phyloP scores from a whole-genome alignment of 2,329 filamentous ascomycete genomes.

The Akanthomyces muscarius region DNA sequence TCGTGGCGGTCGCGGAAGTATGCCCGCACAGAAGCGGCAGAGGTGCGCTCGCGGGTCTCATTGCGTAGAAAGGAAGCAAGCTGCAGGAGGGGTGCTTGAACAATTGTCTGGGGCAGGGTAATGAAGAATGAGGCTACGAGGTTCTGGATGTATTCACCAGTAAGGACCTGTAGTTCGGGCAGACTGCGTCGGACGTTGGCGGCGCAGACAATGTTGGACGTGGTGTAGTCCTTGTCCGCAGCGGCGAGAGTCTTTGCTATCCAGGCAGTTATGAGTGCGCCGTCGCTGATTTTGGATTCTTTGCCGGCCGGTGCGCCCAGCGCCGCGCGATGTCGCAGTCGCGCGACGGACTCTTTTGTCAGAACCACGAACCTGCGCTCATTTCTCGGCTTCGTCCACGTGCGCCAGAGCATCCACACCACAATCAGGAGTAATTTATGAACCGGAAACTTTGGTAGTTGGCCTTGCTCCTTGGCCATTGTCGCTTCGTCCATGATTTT shows the following conservation, averaged over 20 bases:
- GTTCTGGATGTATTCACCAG: not conserved
- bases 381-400: not conserved
- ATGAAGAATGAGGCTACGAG: not conserved
- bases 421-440: not conserved
- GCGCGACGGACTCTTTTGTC: not conserved
- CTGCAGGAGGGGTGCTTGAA: too few species aligned
- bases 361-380: not conserved
- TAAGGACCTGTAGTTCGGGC: not conserved
- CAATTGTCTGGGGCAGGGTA: too few species aligned
- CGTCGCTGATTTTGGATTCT: not conserved
- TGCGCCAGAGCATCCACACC: not conserved
- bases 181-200: not conserved
- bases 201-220: not conserved
- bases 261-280: not conserved
- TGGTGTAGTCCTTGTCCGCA: not conserved
- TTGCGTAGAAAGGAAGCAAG: too few species aligned
- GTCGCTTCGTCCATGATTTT: not conserved
- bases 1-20: too few species aligned
- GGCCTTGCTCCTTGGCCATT: not conserved
- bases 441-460: not conserved
- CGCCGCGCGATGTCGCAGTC: not conserved
- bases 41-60: too few species aligned
- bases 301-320: not conserved
- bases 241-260: not conserved
- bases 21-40: too few species aligned